phyloP scores from a whole-genome alignment of 2,329 filamentous ascomycete genomes.

The Ampelomyces quisqualis region DNA sequence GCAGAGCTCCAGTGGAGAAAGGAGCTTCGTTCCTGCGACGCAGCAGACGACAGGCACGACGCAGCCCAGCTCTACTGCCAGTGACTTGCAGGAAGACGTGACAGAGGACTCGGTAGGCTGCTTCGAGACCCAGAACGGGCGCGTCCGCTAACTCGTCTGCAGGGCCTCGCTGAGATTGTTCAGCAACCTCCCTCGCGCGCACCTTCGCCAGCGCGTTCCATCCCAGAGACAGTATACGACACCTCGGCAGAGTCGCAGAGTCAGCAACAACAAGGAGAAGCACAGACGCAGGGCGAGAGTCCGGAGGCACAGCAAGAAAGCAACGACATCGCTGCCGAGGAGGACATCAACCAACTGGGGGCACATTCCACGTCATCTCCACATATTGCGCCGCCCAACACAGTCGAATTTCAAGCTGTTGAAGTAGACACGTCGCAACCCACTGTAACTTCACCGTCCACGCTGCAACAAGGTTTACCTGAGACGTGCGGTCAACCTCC shows the following conservation, averaged over 20 bases:
- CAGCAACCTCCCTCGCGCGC: slow-evolving; percentile 13
- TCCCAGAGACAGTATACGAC: slow-evolving; percentile 32
- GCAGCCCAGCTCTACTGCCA: slow-evolving; percentile 5
- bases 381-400: too few relatives aligned
- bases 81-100: slow-evolving; percentile 8
- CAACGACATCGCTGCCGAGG: background rate
- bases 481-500: too few relatives aligned
- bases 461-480: too few relatives aligned
- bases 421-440: too few relatives aligned
- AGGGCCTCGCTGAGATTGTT: slow-evolving; percentile 18
- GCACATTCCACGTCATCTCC: too few relatives aligned
- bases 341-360: too few relatives aligned
- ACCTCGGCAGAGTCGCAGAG: slow-evolving; percentile 17
- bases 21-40: slow-evolving; percentile 27
- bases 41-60: slow-evolving; percentile 17
- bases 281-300: slow-evolving; percentile 7
- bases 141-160: background rate
- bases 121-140: background rate
- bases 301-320: background rate
- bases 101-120: slow-evolving; percentile 15
- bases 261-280: slow-evolving; percentile 8
- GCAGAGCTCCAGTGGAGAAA: slow-evolving; percentile 24
- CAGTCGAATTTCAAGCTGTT: too few relatives aligned
- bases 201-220: slow-evolving; percentile 23
- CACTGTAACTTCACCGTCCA: too few relatives aligned